phyloP scores from a whole-genome alignment of 2,329 filamentous ascomycete species.

The Cytospora paraplurivora region DNA sequence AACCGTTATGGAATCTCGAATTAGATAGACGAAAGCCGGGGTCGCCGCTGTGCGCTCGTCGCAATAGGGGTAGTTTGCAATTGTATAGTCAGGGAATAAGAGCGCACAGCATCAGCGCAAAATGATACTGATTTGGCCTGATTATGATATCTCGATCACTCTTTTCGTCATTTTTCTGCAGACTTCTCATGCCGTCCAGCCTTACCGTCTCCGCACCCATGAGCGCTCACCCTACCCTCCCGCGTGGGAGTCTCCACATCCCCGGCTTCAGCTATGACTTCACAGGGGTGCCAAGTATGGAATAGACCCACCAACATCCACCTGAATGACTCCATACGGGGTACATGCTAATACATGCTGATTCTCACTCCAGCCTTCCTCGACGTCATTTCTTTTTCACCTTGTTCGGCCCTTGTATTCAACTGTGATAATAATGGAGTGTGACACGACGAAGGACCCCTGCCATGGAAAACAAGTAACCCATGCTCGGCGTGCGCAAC shows the following conservation, averaged over 20 bases:
- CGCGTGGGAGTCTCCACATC: conserved; percentile 12
- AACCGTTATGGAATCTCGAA: conserved; percentile 4
- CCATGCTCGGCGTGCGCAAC: conserved; percentile 16
- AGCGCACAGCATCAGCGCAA: conserved; percentile 1
- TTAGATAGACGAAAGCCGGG: conserved; percentile 3
- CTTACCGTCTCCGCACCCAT: conserved; percentile 13
- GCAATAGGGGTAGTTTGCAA: conserved; percentile 3
- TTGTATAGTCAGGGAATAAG: conserved; percentile 1
- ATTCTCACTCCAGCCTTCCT: conserved; percentile 13
- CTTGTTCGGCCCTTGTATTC: neutral
- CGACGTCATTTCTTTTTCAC: conserved; percentile 27
- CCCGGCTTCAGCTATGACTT: conserved; percentile 24
- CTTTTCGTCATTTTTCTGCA: conserved; percentile 21
- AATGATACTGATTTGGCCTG: neutral
- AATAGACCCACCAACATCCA: conserved; percentile 11
- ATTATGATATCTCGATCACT: conserved; percentile 8
- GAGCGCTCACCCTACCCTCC: conserved; percentile 21
- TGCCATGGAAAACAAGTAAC: conserved; percentile 24
- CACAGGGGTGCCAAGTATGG: conserved; percentile 21
- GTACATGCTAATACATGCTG: conserved; percentile 24
- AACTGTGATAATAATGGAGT: neutral
- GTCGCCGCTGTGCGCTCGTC: conserved; percentile 1
- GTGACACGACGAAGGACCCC: conserved; percentile 13
- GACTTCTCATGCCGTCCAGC: conserved; percentile 10
- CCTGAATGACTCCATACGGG: conserved; percentile 16